phyloP scores from a whole-genome alignment of 371 early-diverging fungal genomes.

The Mucor indicus region DNA sequence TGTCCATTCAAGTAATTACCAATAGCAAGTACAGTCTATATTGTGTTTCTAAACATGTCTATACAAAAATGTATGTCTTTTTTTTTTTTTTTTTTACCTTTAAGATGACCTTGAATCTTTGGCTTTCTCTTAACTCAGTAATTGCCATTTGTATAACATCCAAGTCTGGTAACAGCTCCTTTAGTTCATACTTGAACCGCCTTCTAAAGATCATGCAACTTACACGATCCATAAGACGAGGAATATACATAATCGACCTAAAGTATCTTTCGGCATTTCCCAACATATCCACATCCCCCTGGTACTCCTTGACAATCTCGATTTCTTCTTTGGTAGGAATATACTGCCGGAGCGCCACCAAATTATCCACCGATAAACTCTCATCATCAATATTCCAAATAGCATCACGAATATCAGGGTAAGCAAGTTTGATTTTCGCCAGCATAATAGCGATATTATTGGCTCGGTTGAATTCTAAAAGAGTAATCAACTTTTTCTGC shows the following conservation, averaged over 20 bases:
- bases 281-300: slow-evolving; percentile 60
- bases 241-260: slow-evolving; percentile 65
- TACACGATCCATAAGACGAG: slow-evolving; percentile 66
- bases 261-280: slow-evolving; percentile 71
- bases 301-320: slow-evolving; percentile 64
- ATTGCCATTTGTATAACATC: slow-evolving; percentile 32
- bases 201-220: slow-evolving; percentile 74
- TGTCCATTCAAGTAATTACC: slow-evolving; percentile 83
- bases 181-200: slow-evolving; percentile 66
- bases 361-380: slow-evolving; percentile 51
- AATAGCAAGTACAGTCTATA: slow-evolving; percentile 64
- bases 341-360: slow-evolving; percentile 57
- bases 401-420: slow-evolving; percentile 64
- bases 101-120: slow-evolving; percentile 53
- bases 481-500: slow-evolving; percentile 44
- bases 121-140: slow-evolving; percentile 27
- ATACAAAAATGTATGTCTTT: too few relatives aligned
- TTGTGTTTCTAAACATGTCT: too few relatives aligned
- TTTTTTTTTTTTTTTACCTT: too few relatives aligned
- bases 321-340: slow-evolving; percentile 64
- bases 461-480: slow-evolving; percentile 60
- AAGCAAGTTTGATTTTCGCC: slow-evolving; percentile 64
- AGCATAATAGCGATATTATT: slow-evolving; percentile 74
- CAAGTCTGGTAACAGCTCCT: slow-evolving; percentile 57
- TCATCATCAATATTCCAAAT: slow-evolving; percentile 67